Base-by-base conservation (phyloP, 495 filamentous ascomycete species). In the Xylaria flabelliformis region DNA sequence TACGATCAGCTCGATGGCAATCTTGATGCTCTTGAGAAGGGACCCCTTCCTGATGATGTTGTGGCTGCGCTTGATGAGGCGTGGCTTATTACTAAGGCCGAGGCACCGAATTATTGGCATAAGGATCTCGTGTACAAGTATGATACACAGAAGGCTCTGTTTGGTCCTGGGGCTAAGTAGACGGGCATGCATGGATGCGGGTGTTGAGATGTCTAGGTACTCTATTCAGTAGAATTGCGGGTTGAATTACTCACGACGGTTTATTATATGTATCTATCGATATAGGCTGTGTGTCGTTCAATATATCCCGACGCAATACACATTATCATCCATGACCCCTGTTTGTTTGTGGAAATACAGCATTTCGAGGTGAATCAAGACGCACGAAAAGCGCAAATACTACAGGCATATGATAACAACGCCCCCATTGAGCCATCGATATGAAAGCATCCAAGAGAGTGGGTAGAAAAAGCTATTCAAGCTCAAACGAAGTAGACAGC, bases 21-120 rank as follows among this genome's bases (percentile, higher is more conserved):
- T 74, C 83, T 98, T 59, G 84, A 86, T 42, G 88, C 92, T 74
- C 78, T 97, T 4, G 93, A 96, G 82, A 97, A 97, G 82, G 94
- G 94, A 0, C 94, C 95, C 13, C 81, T 98, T 63, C 95, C 94
- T 0, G 88, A 95, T 56, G 94, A 96, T 63, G 92, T 97, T 29
- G 86, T 97, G 21, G 80, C 91, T 77, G 91, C 87, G 26, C 81
- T 97, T 64, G 94, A 97, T 77, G 85, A 94, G 81, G 94, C 94
- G 12, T 93, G 91, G 91, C 46, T 58, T 71, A 81, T 94, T 17
- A 79, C 86, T 13, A 93, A 94, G 85, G 74, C 87, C 10, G 88
- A 90, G n/a, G 86, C 90, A 13, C 81, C 88, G 8, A 86, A 90
- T 56, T 95, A 94, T 74, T 96, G 92, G 92, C 93, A 94, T 71